These are phyloP conservation scores for Fistulinella cinereoalba DNA, from an alignment of 1,284 basidiomycete genomes.

Conservation along the genomic window DNA sequence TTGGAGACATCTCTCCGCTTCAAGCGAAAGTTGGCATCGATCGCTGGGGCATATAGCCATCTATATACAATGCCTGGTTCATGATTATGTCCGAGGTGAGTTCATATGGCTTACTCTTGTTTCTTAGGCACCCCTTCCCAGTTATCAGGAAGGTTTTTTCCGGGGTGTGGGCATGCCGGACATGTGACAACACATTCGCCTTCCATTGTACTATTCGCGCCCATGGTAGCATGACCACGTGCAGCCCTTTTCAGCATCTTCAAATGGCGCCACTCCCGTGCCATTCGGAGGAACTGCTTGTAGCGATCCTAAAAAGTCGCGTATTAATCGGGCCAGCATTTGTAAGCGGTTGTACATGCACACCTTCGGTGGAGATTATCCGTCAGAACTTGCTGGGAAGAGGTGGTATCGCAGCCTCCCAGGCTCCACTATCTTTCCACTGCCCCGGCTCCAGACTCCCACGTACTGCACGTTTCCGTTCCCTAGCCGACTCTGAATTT, in stretches of 20 bases:
- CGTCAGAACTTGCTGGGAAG: slow-evolving; percentile 10
- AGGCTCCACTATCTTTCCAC: no score
- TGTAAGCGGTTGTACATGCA: neutral
- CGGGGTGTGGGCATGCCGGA: neutral
- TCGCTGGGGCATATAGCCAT: neutral
- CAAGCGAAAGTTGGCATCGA: neutral
- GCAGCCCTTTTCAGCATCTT: slow-evolving; percentile 14
- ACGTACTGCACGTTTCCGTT: no score
- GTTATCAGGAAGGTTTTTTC: neutral
- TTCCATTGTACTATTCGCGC: neutral
- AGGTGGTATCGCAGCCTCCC: neutral
- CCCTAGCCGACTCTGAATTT: no score
- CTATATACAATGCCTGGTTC: neutral
- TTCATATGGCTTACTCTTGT: no score
- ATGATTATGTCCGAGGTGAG: neutral
- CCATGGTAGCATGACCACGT: neutral
- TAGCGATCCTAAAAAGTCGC: slow-evolving; percentile 22
- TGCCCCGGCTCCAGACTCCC: no score
- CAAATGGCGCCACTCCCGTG: slow-evolving; percentile 26
- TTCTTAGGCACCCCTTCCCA: neutral
- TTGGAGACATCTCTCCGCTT: neutral
- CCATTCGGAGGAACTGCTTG: slow-evolving; percentile 20
- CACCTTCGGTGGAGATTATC: neutral
- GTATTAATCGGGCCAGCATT: neutral
- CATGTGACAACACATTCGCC: neutral